Percentiles rank a stretch among this genome's conserved stretches.
phyloP scores from a whole-genome alignment of 441 rosid species.

The Gossypium gossypioides region DNA sequence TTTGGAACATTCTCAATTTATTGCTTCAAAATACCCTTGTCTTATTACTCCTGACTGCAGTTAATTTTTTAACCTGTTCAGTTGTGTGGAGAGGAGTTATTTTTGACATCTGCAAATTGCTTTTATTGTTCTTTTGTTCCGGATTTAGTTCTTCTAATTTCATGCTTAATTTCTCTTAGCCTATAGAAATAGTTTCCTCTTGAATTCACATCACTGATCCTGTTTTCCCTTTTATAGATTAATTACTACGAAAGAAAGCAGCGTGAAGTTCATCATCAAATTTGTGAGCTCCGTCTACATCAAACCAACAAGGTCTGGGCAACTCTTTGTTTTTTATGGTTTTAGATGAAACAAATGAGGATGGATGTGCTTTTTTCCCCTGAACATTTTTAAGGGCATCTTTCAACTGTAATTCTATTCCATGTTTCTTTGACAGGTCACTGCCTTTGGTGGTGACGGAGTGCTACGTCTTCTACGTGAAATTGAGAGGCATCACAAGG shows the following conservation, averaged over 20 bases:
- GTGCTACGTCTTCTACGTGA: conserved; percentile 68
- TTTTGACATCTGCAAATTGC: not conserved
- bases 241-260: conserved; percentile 40
- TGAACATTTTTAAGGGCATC: not conserved
- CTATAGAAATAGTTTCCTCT: not conserved
- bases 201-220: not conserved
- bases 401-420: not conserved
- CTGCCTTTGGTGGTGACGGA: conserved; percentile 92
- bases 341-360: not conserved
- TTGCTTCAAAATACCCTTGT: conserved; percentile 1
- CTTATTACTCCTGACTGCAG: not conserved
- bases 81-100: not conserved
- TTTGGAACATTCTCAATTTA: not conserved
- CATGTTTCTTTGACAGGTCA: conserved; percentile 46
- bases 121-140: not conserved
- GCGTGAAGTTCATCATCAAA: conserved; percentile 25
- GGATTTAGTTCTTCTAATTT: not conserved
- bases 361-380: not conserved
- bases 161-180: not conserved
- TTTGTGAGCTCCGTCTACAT: conserved; percentile 46
- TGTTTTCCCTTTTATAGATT: conserved; percentile 36
- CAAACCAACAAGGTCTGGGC: conserved; percentile 64
- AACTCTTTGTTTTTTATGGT: conserved; percentile 14
- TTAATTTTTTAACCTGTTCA: not conserved
- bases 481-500: conserved; percentile 57